These are phyloP conservation scores for Hyaloscypha hepaticicola DNA, from an alignment of 495 filamentous ascomycete genomes.

Conservation along the genomic window DNA sequence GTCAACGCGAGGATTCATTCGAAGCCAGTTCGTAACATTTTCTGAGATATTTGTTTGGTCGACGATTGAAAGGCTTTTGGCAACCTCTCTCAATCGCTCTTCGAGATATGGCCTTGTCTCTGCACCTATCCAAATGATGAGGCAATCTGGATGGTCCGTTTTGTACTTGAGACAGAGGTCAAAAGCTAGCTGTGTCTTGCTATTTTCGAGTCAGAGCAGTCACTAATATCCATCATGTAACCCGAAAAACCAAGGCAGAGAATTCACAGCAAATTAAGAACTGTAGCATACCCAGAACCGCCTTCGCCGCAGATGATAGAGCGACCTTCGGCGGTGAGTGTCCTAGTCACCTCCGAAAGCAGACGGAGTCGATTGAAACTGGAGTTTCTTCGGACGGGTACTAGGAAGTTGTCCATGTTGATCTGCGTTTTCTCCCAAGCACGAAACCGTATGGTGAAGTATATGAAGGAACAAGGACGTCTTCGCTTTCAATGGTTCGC, in stretches of 20 bases:
- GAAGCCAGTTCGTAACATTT: not conserved
- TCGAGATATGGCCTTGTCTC: not conserved
- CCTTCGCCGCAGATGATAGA: not conserved
- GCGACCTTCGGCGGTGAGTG: not conserved
- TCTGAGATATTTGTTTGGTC: not conserved
- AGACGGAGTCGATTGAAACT: not conserved
- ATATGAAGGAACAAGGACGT: not conserved
- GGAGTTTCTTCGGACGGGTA: not conserved
- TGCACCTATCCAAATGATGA: not conserved
- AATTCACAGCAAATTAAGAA: not conserved
- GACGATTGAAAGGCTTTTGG: not conserved
- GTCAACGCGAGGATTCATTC: not conserved
- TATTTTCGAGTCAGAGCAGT: not conserved
- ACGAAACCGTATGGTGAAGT: not conserved
- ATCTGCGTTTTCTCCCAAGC: no score
- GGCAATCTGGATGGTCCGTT: not conserved
- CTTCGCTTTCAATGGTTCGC: not conserved
- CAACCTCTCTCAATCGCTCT: not conserved
- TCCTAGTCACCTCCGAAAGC: not conserved
- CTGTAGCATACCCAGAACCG: not conserved
- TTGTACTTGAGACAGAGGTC: not conserved
- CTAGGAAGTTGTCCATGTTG: not conserved
- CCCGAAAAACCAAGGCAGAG: not conserved
- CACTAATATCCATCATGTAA: not conserved
- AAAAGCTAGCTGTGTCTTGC: not conserved